Evolutionary conservation across 192 early-diverging fungal species (phyloP).

Genomic region (Coemansia sp.): DNA sequence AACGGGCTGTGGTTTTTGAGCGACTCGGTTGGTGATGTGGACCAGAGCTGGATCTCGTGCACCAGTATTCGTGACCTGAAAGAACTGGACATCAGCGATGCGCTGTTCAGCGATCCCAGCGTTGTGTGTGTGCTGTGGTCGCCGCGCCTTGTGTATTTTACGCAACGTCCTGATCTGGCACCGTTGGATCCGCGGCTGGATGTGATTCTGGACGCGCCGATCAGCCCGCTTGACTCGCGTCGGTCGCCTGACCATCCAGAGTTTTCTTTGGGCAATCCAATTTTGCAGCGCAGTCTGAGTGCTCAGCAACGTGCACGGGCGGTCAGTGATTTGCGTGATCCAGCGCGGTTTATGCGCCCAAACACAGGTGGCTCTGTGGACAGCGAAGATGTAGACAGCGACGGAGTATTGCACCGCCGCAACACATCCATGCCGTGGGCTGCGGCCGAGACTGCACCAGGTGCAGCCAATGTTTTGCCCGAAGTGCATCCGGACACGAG

Average conservation of each 20-base stretch:
- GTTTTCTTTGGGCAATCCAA: not conserved
- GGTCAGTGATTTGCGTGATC: slow-evolving; percentile 31
- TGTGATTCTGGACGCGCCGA: slow-evolving; percentile 21
- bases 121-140: slow-evolving; percentile 53
- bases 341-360: slow-evolving; percentile 4
- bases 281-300: slow-evolving; percentile 31
- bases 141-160: slow-evolving; percentile 57
- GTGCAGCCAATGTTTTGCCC: no score
- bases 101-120: slow-evolving; percentile 40
- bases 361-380: not conserved
- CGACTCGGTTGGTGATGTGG: slow-evolving; percentile 23
- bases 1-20: slow-evolving; percentile 36
- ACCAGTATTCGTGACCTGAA: slow-evolving; percentile 48
- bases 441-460: not conserved
- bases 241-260: not conserved
- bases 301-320: slow-evolving; percentile 30
- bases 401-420: slow-evolving; percentile 23
- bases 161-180: slow-evolving; percentile 46
- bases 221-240: slow-evolving; percentile 6
- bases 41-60: slow-evolving; percentile 41
- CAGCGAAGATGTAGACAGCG: not conserved
- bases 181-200: slow-evolving; percentile 21
- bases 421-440: slow-evolving; percentile 51
- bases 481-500: not conserved
- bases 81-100: slow-evolving; percentile 42